Percentiles rank a stretch among this genome's conserved stretches.
phyloP scores from a whole-genome alignment of 2,329 filamentous ascomycete genomes.

The Chaetomium olivaceum region DNA sequence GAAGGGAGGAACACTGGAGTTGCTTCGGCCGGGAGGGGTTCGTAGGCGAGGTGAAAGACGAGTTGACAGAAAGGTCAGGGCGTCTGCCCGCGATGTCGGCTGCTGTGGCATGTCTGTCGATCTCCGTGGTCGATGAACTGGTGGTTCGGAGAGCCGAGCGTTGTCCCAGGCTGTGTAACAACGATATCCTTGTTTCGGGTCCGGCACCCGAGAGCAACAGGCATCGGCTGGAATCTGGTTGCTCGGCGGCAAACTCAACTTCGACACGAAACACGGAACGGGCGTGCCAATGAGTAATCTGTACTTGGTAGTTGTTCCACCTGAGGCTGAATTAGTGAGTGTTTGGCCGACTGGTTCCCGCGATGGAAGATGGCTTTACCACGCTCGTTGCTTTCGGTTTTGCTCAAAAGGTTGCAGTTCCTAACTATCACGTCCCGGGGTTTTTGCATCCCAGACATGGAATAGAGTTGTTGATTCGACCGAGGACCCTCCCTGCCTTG shows the following conservation, averaged over 20 bases:
- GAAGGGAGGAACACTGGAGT: neutral
- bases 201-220: conserved; percentile 10
- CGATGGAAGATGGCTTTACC: neutral
- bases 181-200: conserved; percentile 7
- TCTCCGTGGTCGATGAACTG: neutral
- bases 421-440: neutral
- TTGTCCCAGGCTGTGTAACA: neutral
- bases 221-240: neutral
- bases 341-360: neutral
- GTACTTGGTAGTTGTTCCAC: neutral
- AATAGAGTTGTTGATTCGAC: neutral
- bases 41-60: no score
- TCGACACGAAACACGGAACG: neutral
- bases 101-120: neutral
- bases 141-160: neutral
- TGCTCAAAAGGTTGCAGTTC: neutral
- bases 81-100: neutral
- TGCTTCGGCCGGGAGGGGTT: no score
- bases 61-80: neutral
- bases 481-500: neutral
- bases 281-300: neutral
- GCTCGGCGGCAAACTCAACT: neutral
- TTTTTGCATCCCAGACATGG: no score
- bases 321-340: neutral
- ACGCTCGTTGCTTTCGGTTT: neutral